phyloP scores from a whole-genome alignment of 306 rosid species.

The Begonia loranthoides region DNA sequence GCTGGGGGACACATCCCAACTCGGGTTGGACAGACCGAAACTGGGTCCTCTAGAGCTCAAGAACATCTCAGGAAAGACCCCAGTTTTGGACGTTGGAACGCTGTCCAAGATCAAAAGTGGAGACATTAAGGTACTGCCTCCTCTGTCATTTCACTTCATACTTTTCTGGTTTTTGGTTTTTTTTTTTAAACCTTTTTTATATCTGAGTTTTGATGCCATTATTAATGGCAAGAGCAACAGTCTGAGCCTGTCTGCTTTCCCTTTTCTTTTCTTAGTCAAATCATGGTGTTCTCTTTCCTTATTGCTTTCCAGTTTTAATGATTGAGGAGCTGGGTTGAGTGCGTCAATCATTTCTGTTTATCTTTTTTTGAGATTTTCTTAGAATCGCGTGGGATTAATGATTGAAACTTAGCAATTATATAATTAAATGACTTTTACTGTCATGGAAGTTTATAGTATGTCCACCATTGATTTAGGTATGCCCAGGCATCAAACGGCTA shows the following conservation, averaged over 20 bases:
- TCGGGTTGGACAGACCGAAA: constrained; percentile 77
- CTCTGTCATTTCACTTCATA: constrained; percentile 3
- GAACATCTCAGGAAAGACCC: constrained; percentile 82
- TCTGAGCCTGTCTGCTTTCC: constrained; percentile 5
- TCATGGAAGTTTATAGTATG: neutral
- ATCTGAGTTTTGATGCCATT: neutral
- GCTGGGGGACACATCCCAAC: constrained; percentile 69
- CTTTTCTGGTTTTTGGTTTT: neutral
- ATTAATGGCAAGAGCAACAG: constrained; percentile 1
- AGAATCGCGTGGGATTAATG: neutral
- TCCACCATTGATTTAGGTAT: constrained; percentile 32
- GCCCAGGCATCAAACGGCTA: constrained; percentile 64
- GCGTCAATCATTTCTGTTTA: neutral
- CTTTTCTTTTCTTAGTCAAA: constrained; percentile 16
- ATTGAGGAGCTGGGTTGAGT: neutral
- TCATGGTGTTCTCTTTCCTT: too few species aligned
- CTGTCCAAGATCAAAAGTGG: constrained; percentile 86
- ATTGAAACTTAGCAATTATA: neutral
- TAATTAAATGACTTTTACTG: too few species aligned
- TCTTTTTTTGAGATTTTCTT: neutral
- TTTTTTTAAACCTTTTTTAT: neutral
- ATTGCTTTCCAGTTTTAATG: neutral
- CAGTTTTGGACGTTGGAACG: constrained; percentile 92
- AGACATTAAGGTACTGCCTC: constrained; percentile 56
- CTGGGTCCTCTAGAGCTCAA: constrained; percentile 94